phyloP scores from a whole-genome alignment of 129 eudicot species.

The Tagetes erecta region DNA sequence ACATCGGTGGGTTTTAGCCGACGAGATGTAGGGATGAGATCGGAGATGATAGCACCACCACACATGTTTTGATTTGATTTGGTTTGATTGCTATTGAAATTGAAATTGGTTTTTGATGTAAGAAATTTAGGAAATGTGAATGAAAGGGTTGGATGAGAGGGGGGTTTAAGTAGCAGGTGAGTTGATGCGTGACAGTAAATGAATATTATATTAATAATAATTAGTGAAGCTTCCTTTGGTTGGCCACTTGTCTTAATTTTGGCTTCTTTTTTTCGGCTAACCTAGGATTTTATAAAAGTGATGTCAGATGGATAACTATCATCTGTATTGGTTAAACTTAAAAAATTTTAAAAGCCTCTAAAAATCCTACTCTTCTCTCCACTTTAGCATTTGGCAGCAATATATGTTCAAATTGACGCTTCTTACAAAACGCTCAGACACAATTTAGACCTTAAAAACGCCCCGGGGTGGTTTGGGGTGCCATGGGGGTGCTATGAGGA shows the following conservation, averaged over 20 bases:
- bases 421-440: too few relatives aligned
- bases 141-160: not conserved
- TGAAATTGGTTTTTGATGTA: not conserved
- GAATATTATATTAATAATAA: not conserved
- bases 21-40: slow-evolving; percentile 47
- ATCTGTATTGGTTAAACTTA: too few relatives aligned
- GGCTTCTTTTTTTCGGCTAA: too few relatives aligned
- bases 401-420: too few relatives aligned
- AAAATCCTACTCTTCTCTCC: too few relatives aligned
- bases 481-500: too few relatives aligned
- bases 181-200: not conserved
- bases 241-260: not conserved
- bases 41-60: slow-evolving; percentile 80
- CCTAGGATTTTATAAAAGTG: too few relatives aligned
- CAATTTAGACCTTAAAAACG: too few relatives aligned
- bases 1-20: slow-evolving; percentile 49
- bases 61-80: slow-evolving; percentile 45
- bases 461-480: too few relatives aligned
- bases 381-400: too few relatives aligned
- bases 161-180: slow-evolving; percentile 21
- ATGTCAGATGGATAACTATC: too few relatives aligned
- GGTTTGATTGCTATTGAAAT: not conserved
- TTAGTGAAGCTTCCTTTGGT: not conserved
- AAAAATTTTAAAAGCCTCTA: too few relatives aligned
- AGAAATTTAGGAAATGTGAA: slow-evolving; percentile 7